A percentile compares a stretch with the other conserved stretches of the same genome.
These are phyloP conservation scores for Lentinula edodes DNA, from an alignment of 768 basidiomycete genomes.

Conservation along the genomic window DNA sequence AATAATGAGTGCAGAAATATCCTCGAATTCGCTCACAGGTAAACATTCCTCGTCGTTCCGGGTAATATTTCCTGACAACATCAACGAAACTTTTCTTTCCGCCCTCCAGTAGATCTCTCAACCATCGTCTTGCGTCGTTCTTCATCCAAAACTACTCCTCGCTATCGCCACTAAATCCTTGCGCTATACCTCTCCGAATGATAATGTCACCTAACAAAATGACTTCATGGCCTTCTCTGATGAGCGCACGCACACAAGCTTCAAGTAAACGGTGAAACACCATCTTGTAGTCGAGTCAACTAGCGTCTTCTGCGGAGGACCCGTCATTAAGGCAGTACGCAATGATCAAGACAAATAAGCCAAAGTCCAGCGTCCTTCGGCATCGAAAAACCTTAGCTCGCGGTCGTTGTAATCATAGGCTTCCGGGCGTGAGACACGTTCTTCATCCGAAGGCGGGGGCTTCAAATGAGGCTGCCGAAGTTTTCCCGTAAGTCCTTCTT, in stretches of 20 bases:
- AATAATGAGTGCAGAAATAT: not conserved
- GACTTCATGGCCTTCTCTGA: slow-evolving; percentile 71
- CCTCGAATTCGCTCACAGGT: slow-evolving; percentile 62
- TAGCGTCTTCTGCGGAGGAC: slow-evolving; percentile 59
- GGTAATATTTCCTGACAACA: slow-evolving; percentile 72
- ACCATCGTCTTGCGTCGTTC: slow-evolving; percentile 69
- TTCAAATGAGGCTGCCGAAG: slow-evolving; percentile 48
- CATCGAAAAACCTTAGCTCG: slow-evolving; percentile 51
- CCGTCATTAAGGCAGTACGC: slow-evolving; percentile 88
- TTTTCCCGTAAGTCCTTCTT: slow-evolving; percentile 73
- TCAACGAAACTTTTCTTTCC: slow-evolving; percentile 67
- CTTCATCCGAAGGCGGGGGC: slow-evolving; percentile 46
- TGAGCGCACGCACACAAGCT: slow-evolving; percentile 65
- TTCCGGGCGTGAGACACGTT: slow-evolving; percentile 48
- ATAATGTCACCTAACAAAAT: slow-evolving; percentile 76
- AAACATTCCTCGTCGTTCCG: slow-evolving; percentile 86
- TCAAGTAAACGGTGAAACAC: slow-evolving; percentile 80
- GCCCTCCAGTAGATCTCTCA: slow-evolving; percentile 62
- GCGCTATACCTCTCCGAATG: slow-evolving; percentile 33
- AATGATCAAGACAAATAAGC: slow-evolving; percentile 93
- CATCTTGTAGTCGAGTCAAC: slow-evolving; percentile 78
- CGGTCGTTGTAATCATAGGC: slow-evolving; percentile 50
- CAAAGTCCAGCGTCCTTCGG: slow-evolving; percentile 92
- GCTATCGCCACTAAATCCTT: slow-evolving; percentile 23
- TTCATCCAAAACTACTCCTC: slow-evolving; percentile 41